Percentiles rank a stretch among this genome's conserved stretches.
phyloP scores from a whole-genome alignment of 2,329 filamentous ascomycete genomes.

The Arthrobotrys sinensis region DNA sequence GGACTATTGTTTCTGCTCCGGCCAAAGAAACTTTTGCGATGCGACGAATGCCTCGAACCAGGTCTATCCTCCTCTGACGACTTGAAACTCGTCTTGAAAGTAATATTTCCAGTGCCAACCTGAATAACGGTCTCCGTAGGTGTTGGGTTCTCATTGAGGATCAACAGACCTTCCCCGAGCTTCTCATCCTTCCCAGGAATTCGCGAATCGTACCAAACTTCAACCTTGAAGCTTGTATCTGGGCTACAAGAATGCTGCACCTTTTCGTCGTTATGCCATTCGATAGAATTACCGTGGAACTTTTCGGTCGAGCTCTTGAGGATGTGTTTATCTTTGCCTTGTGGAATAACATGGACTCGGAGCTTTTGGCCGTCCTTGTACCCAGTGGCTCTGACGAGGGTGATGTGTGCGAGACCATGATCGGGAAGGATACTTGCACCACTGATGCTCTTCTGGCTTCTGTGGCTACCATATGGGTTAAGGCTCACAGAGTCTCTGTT shows the following conservation, averaged over 20 bases:
- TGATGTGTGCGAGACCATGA: constrained; percentile 83
- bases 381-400: constrained; percentile 82
- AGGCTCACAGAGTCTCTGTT: constrained; percentile 65
- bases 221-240: constrained; percentile 87
- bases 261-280: constrained; percentile 85
- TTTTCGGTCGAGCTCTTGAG: constrained; percentile 96
- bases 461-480: constrained; percentile 70
- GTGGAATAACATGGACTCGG: constrained; percentile 76
- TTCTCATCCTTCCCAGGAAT: constrained; percentile 86
- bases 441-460: constrained; percentile 72
- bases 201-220: constrained; percentile 83
- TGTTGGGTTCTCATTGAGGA: constrained; percentile 83
- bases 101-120: constrained; percentile 80
- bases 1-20: constrained; percentile 49
- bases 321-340: constrained; percentile 80
- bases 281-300: constrained; percentile 76
- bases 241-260: constrained; percentile 77
- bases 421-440: constrained; percentile 76
- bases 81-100: constrained; percentile 81
- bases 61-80: constrained; percentile 68
- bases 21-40: constrained; percentile 45
- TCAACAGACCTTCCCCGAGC: constrained; percentile 88
- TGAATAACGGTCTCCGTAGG: constrained; percentile 80
- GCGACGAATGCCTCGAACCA: constrained; percentile 30
- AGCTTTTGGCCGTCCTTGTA: constrained; percentile 83